phyloP scores from a whole-genome alignment of 306 rosid genomes.

The Lablab purpureus region DNA sequence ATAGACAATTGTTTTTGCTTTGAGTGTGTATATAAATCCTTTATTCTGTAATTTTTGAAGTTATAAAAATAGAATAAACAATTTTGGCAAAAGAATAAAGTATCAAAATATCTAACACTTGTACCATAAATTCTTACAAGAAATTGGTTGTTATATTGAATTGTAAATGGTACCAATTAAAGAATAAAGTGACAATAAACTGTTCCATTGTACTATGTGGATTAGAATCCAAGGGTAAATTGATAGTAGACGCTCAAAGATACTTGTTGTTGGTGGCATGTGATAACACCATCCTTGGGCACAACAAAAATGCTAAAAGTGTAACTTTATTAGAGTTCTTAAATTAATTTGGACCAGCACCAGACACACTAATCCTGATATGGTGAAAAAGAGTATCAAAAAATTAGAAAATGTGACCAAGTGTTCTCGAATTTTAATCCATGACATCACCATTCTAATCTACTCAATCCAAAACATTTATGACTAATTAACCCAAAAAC shows the following conservation, averaged over 20 bases:
- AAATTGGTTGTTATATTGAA: neutral
- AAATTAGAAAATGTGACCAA: slow-evolving; percentile 21
- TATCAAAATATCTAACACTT: slow-evolving; percentile 1
- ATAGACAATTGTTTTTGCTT: neutral
- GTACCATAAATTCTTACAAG: too few species aligned
- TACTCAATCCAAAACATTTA: too few species aligned
- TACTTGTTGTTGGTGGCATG: neutral
- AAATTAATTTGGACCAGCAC: slow-evolving; percentile 22
- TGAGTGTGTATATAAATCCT: neutral
- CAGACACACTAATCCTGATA: neutral
- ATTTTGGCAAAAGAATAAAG: neutral
- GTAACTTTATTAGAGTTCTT: neutral
- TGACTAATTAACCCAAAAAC: too few species aligned
- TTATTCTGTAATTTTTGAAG: too few species aligned
- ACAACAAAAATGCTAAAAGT: neutral
- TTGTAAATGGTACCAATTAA: neutral
- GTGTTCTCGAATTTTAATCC: too few species aligned
- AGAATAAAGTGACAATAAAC: neutral
- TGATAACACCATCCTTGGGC: neutral
- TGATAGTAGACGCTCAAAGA: neutral
- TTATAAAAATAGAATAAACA: neutral
- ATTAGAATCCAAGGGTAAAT: neutral
- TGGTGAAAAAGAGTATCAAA: neutral
- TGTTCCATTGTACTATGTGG: neutral
- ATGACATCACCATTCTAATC: too few species aligned